phyloP scores from a whole-genome alignment of 768 basidiomycete species.

The Serendipita sp. region DNA sequence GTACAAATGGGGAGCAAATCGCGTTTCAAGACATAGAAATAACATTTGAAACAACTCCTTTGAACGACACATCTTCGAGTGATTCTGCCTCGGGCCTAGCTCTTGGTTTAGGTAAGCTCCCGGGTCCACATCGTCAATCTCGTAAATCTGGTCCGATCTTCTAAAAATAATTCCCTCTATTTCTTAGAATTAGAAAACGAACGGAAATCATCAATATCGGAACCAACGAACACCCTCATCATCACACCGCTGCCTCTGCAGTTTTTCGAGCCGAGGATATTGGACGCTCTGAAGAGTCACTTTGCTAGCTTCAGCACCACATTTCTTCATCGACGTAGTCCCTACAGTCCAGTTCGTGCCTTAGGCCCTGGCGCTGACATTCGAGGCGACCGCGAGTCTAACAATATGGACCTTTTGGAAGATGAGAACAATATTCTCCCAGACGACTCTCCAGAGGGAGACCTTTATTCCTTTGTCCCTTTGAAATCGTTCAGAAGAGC shows the following conservation, averaged over 20 bases:
- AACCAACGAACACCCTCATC: slow-evolving; percentile 65
- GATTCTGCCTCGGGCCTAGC: background rate
- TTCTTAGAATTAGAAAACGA: background rate
- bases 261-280: slow-evolving; percentile 60
- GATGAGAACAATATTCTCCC: background rate
- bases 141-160: background rate
- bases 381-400: background rate
- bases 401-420: background rate
- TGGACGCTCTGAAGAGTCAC: slow-evolving; percentile 49
- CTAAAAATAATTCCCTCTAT: background rate
- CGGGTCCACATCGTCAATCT: background rate
- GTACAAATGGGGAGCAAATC: background rate
- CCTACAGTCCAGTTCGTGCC: background rate
- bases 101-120: background rate
- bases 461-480: slow-evolving; percentile 83
- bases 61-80: background rate
- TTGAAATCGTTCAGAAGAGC: slow-evolving; percentile 67
- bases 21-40: background rate
- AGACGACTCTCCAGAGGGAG: slow-evolving; percentile 29
- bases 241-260: slow-evolving; percentile 59
- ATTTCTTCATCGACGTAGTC: slow-evolving; percentile 2
- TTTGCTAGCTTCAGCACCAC: slow-evolving; percentile 37
- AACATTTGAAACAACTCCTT: background rate
- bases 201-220: slow-evolving; percentile 8
- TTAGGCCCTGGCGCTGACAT: background rate